Conservation (phyloP, 2,329 filamentous ascomycete genomes). For the Echinosphaeria canescens region DNA sequence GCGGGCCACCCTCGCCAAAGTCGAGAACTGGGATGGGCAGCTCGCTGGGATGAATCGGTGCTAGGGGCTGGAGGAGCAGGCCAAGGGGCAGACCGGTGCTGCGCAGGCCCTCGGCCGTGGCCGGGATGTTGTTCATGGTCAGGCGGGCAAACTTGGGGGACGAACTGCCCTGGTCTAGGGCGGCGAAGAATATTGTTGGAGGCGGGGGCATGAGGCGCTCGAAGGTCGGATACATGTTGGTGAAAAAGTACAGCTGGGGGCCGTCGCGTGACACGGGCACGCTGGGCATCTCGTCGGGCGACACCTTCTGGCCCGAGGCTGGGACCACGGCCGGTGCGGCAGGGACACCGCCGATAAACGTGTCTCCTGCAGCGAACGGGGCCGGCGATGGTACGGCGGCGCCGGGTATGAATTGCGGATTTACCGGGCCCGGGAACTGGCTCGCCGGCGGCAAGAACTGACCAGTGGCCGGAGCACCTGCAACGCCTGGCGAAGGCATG, state of each 20-base stretch:
- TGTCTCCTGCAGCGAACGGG: conserved; percentile 22
- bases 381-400: conserved; percentile 18
- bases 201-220: conserved; percentile 85
- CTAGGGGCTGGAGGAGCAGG: conserved; percentile 73
- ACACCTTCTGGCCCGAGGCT: conserved; percentile 52
- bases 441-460: conserved; percentile 20
- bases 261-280: conserved; percentile 69
- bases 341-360: conserved; percentile 12
- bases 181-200: conserved; percentile 70
- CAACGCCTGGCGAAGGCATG: conserved; percentile 32
- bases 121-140: conserved; percentile 83
- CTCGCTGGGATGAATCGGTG: conserved; percentile 65
- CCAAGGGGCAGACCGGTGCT: conserved; percentile 74
- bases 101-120: conserved; percentile 55
- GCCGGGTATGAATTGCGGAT: conserved; percentile 28
- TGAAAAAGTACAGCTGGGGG: conserved; percentile 65
- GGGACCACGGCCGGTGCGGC: conserved; percentile 22
- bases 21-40: conserved; percentile 77
- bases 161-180: conserved; percentile 90
- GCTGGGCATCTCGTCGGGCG: conserved; percentile 83
- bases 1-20: conserved; percentile 80
- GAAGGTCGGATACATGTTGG: conserved; percentile 84
- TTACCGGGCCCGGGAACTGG: conserved; percentile 40
- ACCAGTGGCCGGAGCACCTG: conserved; percentile 21
- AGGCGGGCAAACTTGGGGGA: conserved; percentile 87